Percentiles rank a stretch among this genome's conserved stretches.
Evolutionary conservation across 345 rosid species (phyloP).

Genomic region (Sapria himalayana): DNA sequence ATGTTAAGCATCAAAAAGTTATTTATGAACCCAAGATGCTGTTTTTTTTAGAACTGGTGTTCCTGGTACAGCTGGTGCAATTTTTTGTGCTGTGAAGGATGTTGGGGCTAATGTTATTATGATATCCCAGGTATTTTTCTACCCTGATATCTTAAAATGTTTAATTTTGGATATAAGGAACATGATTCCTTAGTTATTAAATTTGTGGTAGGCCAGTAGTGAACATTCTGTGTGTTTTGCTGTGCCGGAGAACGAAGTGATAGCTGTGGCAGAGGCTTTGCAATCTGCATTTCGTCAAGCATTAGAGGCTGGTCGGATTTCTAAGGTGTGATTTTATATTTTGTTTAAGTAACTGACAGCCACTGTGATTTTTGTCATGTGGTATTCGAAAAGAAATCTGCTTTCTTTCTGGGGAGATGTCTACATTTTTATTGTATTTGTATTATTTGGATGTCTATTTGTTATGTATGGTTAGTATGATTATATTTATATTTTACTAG

Average conservation of each 20-base stretch:
- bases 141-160: conserved; percentile 2
- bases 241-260: conserved; percentile 92
- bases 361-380: neutral
- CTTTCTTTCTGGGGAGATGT: too few species aligned
- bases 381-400: too few species aligned
- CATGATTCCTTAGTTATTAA: conserved; percentile 11
- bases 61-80: conserved; percentile 92
- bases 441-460: too few species aligned
- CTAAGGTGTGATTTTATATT: conserved; percentile 35
- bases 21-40: too few species aligned
- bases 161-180: too few species aligned
- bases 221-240: conserved; percentile 99
- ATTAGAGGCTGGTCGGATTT: conserved; percentile 84
- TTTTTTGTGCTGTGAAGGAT: conserved; percentile 85
- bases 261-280: conserved; percentile 75
- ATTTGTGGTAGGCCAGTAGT: conserved; percentile 63
- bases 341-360: neutral
- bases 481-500: too few species aligned
- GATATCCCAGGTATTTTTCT: conserved; percentile 67
- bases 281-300: conserved; percentile 72
- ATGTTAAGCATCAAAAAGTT: too few species aligned
- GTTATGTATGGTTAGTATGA: too few species aligned
- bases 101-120: conserved; percentile 98
- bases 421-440: too few species aligned
- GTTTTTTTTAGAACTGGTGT: too few species aligned